A percentile compares a stretch with the other conserved stretches of the same genome.
Conservation (phyloP, 2,329 filamentous ascomycete species). For the Penicillium hesseltinei region DNA sequence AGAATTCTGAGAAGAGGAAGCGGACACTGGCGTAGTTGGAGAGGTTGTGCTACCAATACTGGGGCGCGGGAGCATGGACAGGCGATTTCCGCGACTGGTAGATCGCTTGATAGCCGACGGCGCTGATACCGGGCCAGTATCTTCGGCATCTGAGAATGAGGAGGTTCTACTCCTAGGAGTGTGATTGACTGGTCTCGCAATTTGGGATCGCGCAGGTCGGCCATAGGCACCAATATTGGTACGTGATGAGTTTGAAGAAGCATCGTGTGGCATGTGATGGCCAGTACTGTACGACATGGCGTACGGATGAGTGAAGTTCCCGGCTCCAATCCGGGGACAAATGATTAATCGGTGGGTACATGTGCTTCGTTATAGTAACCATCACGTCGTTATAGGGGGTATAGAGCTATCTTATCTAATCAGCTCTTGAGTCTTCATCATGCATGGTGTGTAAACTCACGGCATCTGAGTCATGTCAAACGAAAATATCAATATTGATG, state of each 20-base stretch:
- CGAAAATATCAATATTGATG: slow-evolving; percentile 1
- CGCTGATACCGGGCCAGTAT: slow-evolving; percentile 19
- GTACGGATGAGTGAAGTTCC: slow-evolving; percentile 26
- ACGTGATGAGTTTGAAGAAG: slow-evolving; percentile 25
- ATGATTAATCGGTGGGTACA: slow-evolving; percentile 22
- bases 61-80: slow-evolving; percentile 32
- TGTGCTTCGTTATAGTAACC: slow-evolving; percentile 29
- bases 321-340: slow-evolving; percentile 30
- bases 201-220: slow-evolving; percentile 26
- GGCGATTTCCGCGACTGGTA: slow-evolving; percentile 25
- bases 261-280: slow-evolving; percentile 31
- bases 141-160: slow-evolving; percentile 32
- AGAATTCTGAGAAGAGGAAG: slow-evolving; percentile 12
- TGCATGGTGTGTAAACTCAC: neutral
- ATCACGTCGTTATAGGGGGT: slow-evolving; percentile 25
- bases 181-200: slow-evolving; percentile 25
- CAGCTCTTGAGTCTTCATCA: neutral
- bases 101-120: slow-evolving; percentile 20
- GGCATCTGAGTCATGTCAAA: slow-evolving; percentile 2
- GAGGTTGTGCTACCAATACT: slow-evolving; percentile 23
- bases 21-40: slow-evolving; percentile 15
- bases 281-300: slow-evolving; percentile 40
- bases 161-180: slow-evolving; percentile 25
- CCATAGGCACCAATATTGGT: slow-evolving; percentile 19
- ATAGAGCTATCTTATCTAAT: neutral